Base-by-base conservation (phyloP, 2,329 filamentous ascomycete species). In the Talaromyces sp. region DNA sequence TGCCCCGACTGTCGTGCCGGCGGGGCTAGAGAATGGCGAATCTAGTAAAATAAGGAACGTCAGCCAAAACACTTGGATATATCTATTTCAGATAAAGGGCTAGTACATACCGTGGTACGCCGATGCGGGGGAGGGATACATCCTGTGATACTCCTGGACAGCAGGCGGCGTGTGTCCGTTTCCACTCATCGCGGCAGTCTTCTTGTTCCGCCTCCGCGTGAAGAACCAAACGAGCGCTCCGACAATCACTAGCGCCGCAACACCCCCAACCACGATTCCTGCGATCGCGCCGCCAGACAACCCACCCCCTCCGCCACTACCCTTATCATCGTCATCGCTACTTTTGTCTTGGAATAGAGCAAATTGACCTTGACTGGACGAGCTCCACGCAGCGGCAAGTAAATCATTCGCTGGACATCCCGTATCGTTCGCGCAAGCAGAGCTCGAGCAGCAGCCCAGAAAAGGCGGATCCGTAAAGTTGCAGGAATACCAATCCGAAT, bases 181-280 rank as follows among this genome's bases (percentile, higher is more conserved):
- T 40, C 49, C 40, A 51, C 41, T 51, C 49, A 46, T 51, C 19
- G 41, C 41, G 46, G 41, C 41, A 32, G 49, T 41, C 49, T 51
- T 46, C 42, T 40, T 51, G 22, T 46, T 40, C 49, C 41, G 45
- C 46, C 49, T 40, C 41, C 49, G 49, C 9, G 46, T 39, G 24
- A 51, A 51, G 20, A 51, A 46, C 49, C 49, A 51, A 22, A 51
- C 24, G 49, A 51, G 49, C 42, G 22, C 49, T 46, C 49, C 49
- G 49, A 46, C 27, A 33, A 51, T 51, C 32, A 41, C 49, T 41
- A 51, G 49, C 49, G 49, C 49, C 33, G 49, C 49, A 51, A 51
- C 49, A 33, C n/a, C 49, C 41, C 49, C 49, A 46, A 51, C 49
- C 33, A 40, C 49, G 32, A 51, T 51, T 51, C 49, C 49, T 16